Evolutionary conservation across 169 alveolate species (phyloP).

Genomic region (Besnoitia besnoiti): DNA sequence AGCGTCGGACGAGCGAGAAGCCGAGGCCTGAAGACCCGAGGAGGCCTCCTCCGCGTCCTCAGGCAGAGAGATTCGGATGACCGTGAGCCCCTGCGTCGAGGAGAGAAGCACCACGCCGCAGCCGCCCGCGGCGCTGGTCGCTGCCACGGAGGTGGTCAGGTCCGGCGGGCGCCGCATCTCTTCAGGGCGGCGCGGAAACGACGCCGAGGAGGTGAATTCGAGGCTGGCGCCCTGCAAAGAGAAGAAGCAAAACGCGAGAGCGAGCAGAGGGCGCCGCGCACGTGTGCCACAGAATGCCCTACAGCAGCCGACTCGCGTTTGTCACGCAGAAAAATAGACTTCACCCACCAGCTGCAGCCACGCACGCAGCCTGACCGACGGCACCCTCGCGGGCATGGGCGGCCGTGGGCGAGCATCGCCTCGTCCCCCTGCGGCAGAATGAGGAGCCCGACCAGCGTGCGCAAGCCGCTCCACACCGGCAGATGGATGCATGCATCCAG

Average conservation of each 20-base stretch:
- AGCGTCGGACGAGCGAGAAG: neutral
- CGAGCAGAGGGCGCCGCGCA: neutral
- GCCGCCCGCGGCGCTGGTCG: neutral
- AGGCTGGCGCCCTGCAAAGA: constrained; percentile 12
- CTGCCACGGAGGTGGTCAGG: neutral
- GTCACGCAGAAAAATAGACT: no score
- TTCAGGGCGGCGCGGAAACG: neutral
- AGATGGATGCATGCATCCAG: no score
- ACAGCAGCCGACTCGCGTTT: no score
- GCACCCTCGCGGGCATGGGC: no score
- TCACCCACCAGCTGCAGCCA: no score
- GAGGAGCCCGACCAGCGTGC: no score
- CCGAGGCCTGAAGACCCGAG: neutral
- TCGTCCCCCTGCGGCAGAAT: no score
- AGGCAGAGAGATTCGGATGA: neutral
- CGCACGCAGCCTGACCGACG: no score
- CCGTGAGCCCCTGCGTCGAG: neutral
- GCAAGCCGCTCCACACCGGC: no score
- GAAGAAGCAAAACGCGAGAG: neutral
- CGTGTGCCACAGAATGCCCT: no score
- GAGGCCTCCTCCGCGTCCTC: neutral
- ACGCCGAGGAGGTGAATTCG: neutral
- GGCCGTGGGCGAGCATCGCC: no score
- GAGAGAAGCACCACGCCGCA: neutral
- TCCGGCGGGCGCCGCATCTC: neutral